Evolutionary conservation across 345 rosid species (phyloP), one percentile per base, ranked within the genome.

Genomic region (Rhizophora mangle): DNA sequence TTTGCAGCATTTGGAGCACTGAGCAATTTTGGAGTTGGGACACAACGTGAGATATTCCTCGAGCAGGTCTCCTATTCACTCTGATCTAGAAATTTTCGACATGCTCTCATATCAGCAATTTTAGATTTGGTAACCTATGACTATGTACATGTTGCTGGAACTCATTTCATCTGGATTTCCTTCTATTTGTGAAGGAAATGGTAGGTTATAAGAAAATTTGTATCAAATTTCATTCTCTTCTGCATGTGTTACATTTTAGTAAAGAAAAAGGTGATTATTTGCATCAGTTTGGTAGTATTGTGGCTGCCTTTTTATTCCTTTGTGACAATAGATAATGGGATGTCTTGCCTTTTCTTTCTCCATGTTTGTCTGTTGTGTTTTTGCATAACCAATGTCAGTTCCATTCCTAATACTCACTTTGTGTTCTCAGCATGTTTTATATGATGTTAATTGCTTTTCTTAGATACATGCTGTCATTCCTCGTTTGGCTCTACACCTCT

Each of bases 1-100:
- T 89, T 94, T 77, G 79, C 91, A 69, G 95, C 98, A 70, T 88
- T 94, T 84, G 98, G 98, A 75, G 85, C 85, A 32, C 79, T 94
- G 68, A 85, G 93, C 84, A 87, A 82, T 67, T 94, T 78, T 76
- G 97, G 86, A 70, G 80, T 56, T 78, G 93, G 87, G 67, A 82
- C 82, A 65, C 90, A 87, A 46, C 87, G 46, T 18, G 95, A 91
- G 68, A 82, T 86, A 66, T 94, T 94, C 78, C 84, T 91, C 47
- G 98, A 94, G 79, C 98, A 94, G 97, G 98, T 94, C 37, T 51
- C n/a, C 37, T 20, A 29, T 11, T 18, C 47, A 53, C 47, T 62
- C 13, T 19, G 27, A 29, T 55, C n/a, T 8, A 21, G 16, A 32
- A 29, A 36, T 9, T 52, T 37, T 54, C 22, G 47, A 10, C 13